Percentiles rank a stretch among this genome's conserved stretches.
phyloP scores from a whole-genome alignment of 306 rosid genomes.

The Fragaria nilgerrensis region DNA sequence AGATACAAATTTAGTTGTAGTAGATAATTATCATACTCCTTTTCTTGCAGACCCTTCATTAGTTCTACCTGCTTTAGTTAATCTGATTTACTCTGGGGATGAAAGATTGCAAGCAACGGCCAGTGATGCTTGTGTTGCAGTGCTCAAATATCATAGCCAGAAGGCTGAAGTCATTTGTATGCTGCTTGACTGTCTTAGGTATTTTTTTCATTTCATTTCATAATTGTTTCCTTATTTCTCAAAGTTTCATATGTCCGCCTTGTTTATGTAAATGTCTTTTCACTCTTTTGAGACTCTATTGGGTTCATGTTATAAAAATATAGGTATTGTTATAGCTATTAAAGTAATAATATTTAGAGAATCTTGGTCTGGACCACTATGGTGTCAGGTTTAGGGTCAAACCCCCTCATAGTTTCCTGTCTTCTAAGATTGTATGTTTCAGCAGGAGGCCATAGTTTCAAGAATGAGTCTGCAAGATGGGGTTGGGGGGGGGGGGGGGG shows the following conservation, averaged over 20 bases:
- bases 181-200: constrained; percentile 87
- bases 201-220: constrained; percentile 26
- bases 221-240: neutral
- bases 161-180: constrained; percentile 55
- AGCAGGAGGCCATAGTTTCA: neutral
- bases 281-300: neutral
- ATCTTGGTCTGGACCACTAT: neutral
- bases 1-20: constrained; percentile 13
- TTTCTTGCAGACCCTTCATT: constrained; percentile 71
- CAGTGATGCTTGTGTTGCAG: constrained; percentile 49
- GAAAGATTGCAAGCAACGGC: constrained; percentile 57
- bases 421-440: neutral
- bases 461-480: neutral
- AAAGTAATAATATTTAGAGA: neutral
- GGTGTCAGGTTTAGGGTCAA: neutral
- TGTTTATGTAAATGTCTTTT: constrained; percentile 11
- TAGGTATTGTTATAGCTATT: neutral
- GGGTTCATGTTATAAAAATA: neutral
- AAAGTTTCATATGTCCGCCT: constrained; percentile 1
- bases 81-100: constrained; percentile 51
- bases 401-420: neutral
- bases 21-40: constrained; percentile 20
- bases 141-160: constrained; percentile 67
- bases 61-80: constrained; percentile 61
- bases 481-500: neutral